Base-by-base conservation (phyloP, 2,329 filamentous ascomycete genomes). In the Aspergillus caelatus region DNA sequence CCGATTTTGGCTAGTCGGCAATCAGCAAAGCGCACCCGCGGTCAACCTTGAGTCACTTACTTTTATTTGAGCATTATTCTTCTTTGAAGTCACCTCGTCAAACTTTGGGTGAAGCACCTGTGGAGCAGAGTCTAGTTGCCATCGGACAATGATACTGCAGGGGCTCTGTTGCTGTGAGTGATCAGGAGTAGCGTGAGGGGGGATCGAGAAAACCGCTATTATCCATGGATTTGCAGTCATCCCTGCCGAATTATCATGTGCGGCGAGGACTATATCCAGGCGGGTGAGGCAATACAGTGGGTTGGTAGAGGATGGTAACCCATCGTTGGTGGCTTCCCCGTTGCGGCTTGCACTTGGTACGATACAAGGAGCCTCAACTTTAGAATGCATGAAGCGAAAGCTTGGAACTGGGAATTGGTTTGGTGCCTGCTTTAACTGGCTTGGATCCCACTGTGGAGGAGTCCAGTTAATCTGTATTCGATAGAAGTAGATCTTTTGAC, bases 121-220 rank as follows among this genome's bases (percentile, higher is more conserved):
- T n/a, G 85, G 79, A 55, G 87, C 84, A 36, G 91, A 88, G 36
- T 85, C 83, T 11, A 94, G 75, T 69, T 95, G 90, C 94, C 94
- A 98, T 65, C 91, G 86, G 66, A 93, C 89, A 65, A 98, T 83
- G 46, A 94, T 86, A 68, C 89, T 96, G 69, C 91, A 88, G 0
- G 87, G 81, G 36, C 89, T 87, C 67, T 89, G 87, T 48, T 85
- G 84, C 59, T 86, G 88, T 34, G 89, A 83, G 34, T 84, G 83
- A 59, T 79, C 79, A 58, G 79, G 79, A 67, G 81, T 83, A 61
- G 82, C 80, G 66, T 78, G 78, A 60, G 83, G 84, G 58, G 85
- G 77, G 71, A 85, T 85, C 11, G 90, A 91, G 64, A 93, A 92
- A 34, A 94, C 85, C 0, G 90, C 89, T 39, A 97, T 75, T 23